Base-by-base conservation (phyloP, 192 early-diverging fungal species). In the Piromyces finnis region DNA sequence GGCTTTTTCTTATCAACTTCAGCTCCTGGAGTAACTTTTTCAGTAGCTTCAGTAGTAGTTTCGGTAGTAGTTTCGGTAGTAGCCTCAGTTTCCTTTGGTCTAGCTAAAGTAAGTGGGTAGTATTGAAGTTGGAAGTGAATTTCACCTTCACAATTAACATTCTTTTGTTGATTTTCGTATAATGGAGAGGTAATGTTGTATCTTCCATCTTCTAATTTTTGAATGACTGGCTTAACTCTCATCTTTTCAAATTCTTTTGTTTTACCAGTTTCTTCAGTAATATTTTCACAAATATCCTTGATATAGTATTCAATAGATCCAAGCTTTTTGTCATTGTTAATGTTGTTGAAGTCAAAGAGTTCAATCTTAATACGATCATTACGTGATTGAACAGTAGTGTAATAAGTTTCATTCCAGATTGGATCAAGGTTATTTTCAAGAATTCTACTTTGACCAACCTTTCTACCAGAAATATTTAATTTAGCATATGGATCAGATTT, bases 401-500 rank as follows among this genome's bases (percentile, higher is more conserved):
- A 96, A 36, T 94, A 89, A 29, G 90, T 91, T 86, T 96, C 95
- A 84, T 96, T 92, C 96, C 96, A 99, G 30, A 91, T 89, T 2
- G 97, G 97, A 79, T 95, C 90, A 79, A 97, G 83, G 27, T 92
- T 92, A 81, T 94, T 92, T 29, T 93, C 90, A 82, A 95, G 93
- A 82, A 92, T 88, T 32, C 93, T 90, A 18, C 95, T 96, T 30
- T 91, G 89, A 41, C 90, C 93, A 78, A 94, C 86, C n/a, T 87
- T 81, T 68, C 87, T 83, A 80, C 87, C 87, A 41, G 87, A 87
- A 32, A 92, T 85, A 83, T 90, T 85, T 27, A 98, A 85, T 78
- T 93, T 90, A 36, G 90, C 88, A 85, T 97, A 99, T 27, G 97
- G 97, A 81, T 99, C 96, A 2, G 95, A 97, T 85, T 94, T 95